Evolutionary conservation across 2,329 filamentous ascomycete species (phyloP), one percentile per base, ranked within the genome.

Genomic region (Aspergillus glaucus): DNA sequence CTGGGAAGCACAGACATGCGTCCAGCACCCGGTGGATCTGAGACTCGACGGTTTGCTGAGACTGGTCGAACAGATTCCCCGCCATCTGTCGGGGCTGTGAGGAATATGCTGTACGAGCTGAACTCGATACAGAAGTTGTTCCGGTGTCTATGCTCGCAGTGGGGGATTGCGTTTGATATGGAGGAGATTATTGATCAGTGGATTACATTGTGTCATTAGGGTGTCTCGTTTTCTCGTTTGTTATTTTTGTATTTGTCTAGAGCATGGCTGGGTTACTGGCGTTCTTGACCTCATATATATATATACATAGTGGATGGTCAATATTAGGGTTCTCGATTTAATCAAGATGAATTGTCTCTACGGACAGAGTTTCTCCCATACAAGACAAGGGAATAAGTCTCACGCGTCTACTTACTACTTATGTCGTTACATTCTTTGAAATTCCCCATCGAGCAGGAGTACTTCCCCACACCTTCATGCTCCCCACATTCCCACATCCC

Each of bases 121-220:
- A 74, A 74, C 51, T 72, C 70, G 15, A 71, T 75, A 61, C 71
- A 74, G 50, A 74, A 74, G 56, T 55, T 75, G 8, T 74, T 75
- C 46, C 62, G 70, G 28, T 74, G 72, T 43, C 55, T 75, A 17
- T 66, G 59, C 15, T 69, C 69, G 4, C 72, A 75, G 50, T 75
- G 72, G 72, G 72, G 72, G 0, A 65, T 75, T 47, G 71, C 72
- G 6, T 62, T 65, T 54, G 72, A 75, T 45, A 75, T 75, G 71
- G 72, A 72, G 47, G 64, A 67, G 32, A 64, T 74, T 44, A 56
- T 75, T 43, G 67, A 72, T 17, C 61, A 68, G 46, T 75, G 72
- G 72, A 75, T 73, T 50, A 59, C 63, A 6, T 55, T 73, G 3
- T 74, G 70, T 50, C 70, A 72, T 55, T 74, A 47, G 46, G 37